Evolutionary conservation across 1,139 yeast genomes (phyloP).

Genomic region (Candida mesenterica): DNA sequence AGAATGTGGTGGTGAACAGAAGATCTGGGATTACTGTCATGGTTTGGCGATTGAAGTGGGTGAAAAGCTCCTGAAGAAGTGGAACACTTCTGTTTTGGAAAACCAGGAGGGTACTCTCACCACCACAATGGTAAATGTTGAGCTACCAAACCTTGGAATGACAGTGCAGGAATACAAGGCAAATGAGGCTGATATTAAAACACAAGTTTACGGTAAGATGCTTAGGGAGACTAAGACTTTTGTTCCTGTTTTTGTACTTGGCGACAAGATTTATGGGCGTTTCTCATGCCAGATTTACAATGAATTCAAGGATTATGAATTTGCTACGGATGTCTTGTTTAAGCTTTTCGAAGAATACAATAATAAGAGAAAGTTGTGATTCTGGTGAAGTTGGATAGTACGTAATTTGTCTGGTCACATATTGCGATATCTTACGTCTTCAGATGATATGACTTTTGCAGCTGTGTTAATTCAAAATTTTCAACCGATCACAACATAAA

Average conservation of each 20-base stretch:
- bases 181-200: slow-evolving; percentile 8
- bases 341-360: slow-evolving; percentile 13
- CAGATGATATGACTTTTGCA: no score
- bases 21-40: slow-evolving; percentile 48
- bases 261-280: slow-evolving; percentile 45
- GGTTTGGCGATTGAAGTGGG: slow-evolving; percentile 46
- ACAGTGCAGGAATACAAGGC: slow-evolving; percentile 11
- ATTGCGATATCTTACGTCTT: no score
- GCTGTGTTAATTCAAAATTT: no score
- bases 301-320: slow-evolving; percentile 52
- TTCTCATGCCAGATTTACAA: slow-evolving; percentile 62
- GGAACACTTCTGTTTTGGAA: slow-evolving; percentile 35
- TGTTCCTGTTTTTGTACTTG: slow-evolving; percentile 45
- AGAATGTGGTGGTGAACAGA: slow-evolving; percentile 62
- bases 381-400: no score
- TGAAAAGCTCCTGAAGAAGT: slow-evolving; percentile 32
- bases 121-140: slow-evolving; percentile 49
- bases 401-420: no score
- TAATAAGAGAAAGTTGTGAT: no score
- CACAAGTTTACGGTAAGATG: slow-evolving; percentile 6
- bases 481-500: no score
- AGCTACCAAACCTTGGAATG: slow-evolving; percentile 32
- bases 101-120: slow-evolving; percentile 26
- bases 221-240: slow-evolving; percentile 30
- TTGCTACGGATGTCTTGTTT: slow-evolving; percentile 34